Conservation (phyloP, 176 grass and related monocot genomes). For the Calamus simplicifolius region DNA sequence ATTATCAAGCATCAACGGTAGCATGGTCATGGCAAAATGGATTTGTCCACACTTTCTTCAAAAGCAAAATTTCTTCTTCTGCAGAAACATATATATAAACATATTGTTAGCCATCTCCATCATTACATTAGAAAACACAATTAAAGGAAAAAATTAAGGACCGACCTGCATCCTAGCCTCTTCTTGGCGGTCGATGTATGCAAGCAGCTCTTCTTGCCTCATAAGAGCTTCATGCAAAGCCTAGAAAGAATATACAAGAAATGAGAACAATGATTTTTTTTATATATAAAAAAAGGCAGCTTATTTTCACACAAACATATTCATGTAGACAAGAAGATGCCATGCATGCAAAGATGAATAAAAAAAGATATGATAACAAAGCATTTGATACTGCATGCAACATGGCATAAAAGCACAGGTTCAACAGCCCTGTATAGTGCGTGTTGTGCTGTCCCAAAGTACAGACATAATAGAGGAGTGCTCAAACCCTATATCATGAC, state of each 20-base stretch:
- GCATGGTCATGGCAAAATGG: neutral
- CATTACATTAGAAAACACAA: conserved; percentile 6
- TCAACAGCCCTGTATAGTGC: too few species aligned
- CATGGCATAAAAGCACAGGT: too few species aligned
- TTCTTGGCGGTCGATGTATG: conserved; percentile 74
- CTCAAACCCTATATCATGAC: too few species aligned
- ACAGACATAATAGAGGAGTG: too few species aligned
- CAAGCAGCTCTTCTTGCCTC: conserved; percentile 91
- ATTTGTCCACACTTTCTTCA: neutral
- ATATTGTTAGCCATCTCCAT: conserved; percentile 2
- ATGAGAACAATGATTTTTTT: too few species aligned
- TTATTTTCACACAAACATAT: neutral
- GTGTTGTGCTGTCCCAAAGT: too few species aligned
- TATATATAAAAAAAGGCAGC: too few species aligned
- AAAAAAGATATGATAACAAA: neutral
- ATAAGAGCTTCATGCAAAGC: conserved; percentile 92
- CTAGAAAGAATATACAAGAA: conserved; percentile 24
- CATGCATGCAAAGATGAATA: neutral
- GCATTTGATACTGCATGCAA: neutral
- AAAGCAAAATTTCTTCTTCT: conserved; percentile 16
- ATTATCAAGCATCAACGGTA: neutral
- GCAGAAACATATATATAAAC: conserved; percentile 3
- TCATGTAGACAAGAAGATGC: neutral
- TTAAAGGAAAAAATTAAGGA: neutral
- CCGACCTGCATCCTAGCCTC: conserved; percentile 67